Evolutionary conservation across 108 stramenopile species (phyloP), one percentile per base, ranked within the genome.

Genomic region (Skeletonema grethae): DNA sequence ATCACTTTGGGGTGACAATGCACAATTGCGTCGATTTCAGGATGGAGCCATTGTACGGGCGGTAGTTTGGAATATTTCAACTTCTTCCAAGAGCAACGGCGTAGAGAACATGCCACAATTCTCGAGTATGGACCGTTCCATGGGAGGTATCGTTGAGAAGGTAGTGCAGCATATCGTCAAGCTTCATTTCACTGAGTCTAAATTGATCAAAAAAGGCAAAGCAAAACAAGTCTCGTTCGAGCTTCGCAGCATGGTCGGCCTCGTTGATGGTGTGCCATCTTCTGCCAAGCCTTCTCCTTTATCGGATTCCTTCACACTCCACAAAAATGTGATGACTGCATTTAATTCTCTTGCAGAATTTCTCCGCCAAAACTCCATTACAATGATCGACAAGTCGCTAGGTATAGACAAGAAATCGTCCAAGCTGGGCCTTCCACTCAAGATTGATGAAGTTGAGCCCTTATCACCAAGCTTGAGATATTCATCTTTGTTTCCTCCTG

Each of bases 21-120:
- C 94, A 4, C 81, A 92, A 55, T 60, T 92, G 9, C 88, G 94
- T 28, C 83, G 90, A 18, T 95, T 95, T 79, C 90, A 92, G 53
- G 94, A 95, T 62, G 94, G 94, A n/a, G 94, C 91, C 4, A 95
- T 95, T 59, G 91, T 95, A n/a, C 86, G 90, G 24, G 91, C 94
- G 0, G 94, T 88, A 2, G 89, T 95, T 10, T 95, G 94, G 94
- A 90, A 88, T 70, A 70, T 75, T 15, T 41, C 81, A 28, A 41
- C 68, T 61, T 18, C 35, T 61, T 11, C 60, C 32, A 61, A 25
- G 5, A 58, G 7, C 64, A 32, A 18, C 53, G 10, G 34, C 69
- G 24, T 20, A 31, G 38, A 28, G 18, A 63, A 36, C 48, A 65
- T 15, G 72, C 56, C 57, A 57, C 58, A 31, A 61, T 69, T 63